Conservation (phyloP, 2,329 filamentous ascomycete species). For the Trichoderma lentiforme region DNA sequence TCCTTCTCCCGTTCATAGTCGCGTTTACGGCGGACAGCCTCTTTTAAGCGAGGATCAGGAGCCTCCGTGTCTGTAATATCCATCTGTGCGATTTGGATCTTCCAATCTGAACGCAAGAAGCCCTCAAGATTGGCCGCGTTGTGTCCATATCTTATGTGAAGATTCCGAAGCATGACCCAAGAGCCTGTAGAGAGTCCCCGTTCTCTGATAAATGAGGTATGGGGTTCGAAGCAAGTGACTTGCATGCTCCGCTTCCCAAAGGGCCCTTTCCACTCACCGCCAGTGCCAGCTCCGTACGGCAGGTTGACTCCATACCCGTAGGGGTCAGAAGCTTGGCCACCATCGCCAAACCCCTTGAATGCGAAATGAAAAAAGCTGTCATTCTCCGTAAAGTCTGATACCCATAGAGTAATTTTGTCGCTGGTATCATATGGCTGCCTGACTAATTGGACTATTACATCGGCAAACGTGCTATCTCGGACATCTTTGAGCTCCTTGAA, state of each 20-base stretch:
- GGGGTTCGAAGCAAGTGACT: slow-evolving; percentile 67
- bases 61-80: slow-evolving; percentile 40
- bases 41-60: slow-evolving; percentile 48
- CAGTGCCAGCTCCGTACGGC: slow-evolving; percentile 22
- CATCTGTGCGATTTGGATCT: slow-evolving; percentile 57
- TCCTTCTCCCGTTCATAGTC: slow-evolving; percentile 57
- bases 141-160: slow-evolving; percentile 62
- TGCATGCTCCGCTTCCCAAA: slow-evolving; percentile 69
- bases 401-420: slow-evolving; percentile 60
- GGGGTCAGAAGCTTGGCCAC: slow-evolving; percentile 48
- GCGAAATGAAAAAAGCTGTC: slow-evolving; percentile 53
- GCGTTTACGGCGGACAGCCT: slow-evolving; percentile 60
- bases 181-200: slow-evolving; percentile 52
- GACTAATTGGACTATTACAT: slow-evolving; percentile 71
- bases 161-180: slow-evolving; percentile 67
- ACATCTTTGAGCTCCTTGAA: slow-evolving; percentile 65
- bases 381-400: slow-evolving; percentile 82
- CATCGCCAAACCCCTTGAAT: slow-evolving; percentile 31
- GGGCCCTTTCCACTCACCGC: slow-evolving; percentile 65
- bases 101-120: slow-evolving; percentile 46
- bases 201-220: slow-evolving; percentile 56
- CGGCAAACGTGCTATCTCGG: slow-evolving; percentile 53
- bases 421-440: slow-evolving; percentile 42
- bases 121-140: slow-evolving; percentile 64
- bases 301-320: slow-evolving; percentile 49